Percentiles rank a stretch among this genome's conserved stretches.
phyloP scores from a whole-genome alignment of 257 asterid genomes.

The Orobanche coerulescens region DNA sequence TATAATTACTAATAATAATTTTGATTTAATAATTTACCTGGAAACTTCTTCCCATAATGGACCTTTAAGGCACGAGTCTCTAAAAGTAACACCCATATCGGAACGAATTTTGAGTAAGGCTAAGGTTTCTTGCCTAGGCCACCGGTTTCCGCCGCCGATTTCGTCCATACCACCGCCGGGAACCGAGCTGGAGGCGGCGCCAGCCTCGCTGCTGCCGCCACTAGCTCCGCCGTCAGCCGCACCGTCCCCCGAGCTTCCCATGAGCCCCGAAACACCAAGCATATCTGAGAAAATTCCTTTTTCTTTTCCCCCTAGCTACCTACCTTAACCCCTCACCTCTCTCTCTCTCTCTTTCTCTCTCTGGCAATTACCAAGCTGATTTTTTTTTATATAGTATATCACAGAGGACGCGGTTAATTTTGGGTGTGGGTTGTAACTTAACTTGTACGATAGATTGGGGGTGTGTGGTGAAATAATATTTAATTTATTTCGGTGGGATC shows the following conservation, averaged over 20 bases:
- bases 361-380: slow-evolving; percentile 24
- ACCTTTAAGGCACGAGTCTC: slow-evolving; percentile 85
- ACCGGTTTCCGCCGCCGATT: slow-evolving; percentile 54
- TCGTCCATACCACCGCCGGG: slow-evolving; percentile 33
- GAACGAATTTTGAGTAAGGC: slow-evolving; percentile 75
- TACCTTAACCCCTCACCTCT: too few relatives aligned
- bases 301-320: background rate
- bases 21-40: slow-evolving; percentile 33
- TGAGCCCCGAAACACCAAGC: slow-evolving; percentile 53
- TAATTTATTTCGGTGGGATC: slow-evolving; percentile 81
- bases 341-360: background rate
- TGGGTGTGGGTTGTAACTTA: slow-evolving; percentile 58
- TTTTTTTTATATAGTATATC: slow-evolving; percentile 21
- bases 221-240: slow-evolving; percentile 46
- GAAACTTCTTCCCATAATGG: slow-evolving; percentile 97
- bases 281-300: slow-evolving; percentile 16
- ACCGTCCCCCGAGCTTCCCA: slow-evolving; percentile 33
- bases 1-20: background rate
- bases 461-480: slow-evolving; percentile 67
- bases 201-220: slow-evolving; percentile 63
- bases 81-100: slow-evolving; percentile 71
- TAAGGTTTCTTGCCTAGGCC: slow-evolving; percentile 93
- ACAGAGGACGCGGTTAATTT: slow-evolving; percentile 43
- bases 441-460: slow-evolving; percentile 45
- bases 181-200: slow-evolving; percentile 35